A percentile compares a stretch with the other conserved stretches of the same genome.
Evolutionary conservation across 129 eudicot genomes (phyloP).

Genomic region (carrot (Daucus carota)): DH1_v3.0 NC_030388.2:30800501-30801000

Average conservation of each 20-base stretch:
- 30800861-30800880: too few species aligned
- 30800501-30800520: conserved; percentile 95
- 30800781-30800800: conserved; percentile 17
- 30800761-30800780: neutral
- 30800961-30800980: conserved; percentile 83
- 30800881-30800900: too few species aligned
- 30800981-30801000: conserved; percentile 78
- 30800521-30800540: conserved; percentile 84
- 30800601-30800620: neutral
- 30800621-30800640: conserved; percentile 60
- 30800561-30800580: neutral
- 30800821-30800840: too few species aligned
- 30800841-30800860: too few species aligned
- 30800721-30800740: conserved; percentile 97
- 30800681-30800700: conserved; percentile 33
- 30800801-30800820: too few species aligned
- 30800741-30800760: conserved; percentile 13
- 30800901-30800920: too few species aligned
- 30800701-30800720: conserved; percentile 54
- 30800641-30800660: conserved; percentile 58
- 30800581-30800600: neutral
- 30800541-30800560: conserved; percentile 69
- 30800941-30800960: conserved; percentile 95
- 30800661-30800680: conserved; percentile 44
- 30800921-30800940: conserved; percentile 71